phyloP scores from a whole-genome alignment of 192 early-diverging fungal species.

The Coemansia sp. region DNA sequence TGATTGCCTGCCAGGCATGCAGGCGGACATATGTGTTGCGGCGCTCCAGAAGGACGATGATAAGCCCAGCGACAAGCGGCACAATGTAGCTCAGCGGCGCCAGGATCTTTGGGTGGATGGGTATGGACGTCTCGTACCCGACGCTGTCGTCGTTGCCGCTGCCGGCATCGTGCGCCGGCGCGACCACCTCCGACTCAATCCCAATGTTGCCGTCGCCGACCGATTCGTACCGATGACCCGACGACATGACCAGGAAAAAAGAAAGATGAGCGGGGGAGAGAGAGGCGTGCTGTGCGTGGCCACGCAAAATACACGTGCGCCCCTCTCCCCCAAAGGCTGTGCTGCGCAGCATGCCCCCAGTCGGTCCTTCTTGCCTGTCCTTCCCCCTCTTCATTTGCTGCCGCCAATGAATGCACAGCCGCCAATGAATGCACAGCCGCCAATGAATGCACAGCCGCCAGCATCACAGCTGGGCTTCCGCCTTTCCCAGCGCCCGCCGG shows the following conservation, averaged over 20 bases:
- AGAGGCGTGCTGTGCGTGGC: background rate
- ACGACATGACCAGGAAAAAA: slow-evolving; percentile 13
- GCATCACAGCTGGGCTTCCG: slow-evolving; percentile 31
- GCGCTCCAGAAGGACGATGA: slow-evolving; percentile 33
- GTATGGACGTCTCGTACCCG: slow-evolving; percentile 42
- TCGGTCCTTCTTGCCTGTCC: no score
- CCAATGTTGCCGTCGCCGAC: slow-evolving; percentile 46
- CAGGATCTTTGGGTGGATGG: slow-evolving; percentile 43
- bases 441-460: no score
- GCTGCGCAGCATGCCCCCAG: no score
- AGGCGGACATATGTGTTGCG: slow-evolving; percentile 44
- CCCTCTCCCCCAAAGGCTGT: no score
- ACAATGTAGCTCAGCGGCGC: slow-evolving; percentile 44
- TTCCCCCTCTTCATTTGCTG: no score
- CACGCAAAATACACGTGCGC: no score
- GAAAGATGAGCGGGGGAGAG: background rate
- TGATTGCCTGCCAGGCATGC: slow-evolving; percentile 44
- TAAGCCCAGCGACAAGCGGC: slow-evolving; percentile 18
- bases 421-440: no score
- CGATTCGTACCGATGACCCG: slow-evolving; percentile 33
- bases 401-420: no score
- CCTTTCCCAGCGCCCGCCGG: slow-evolving; percentile 32
- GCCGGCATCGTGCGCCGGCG: slow-evolving; percentile 15
- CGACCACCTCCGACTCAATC: slow-evolving; percentile 36
- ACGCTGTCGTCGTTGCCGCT: slow-evolving; percentile 30